A percentile compares a stretch with the other conserved stretches of the same genome.
Evolutionary conservation across 768 basidiomycete species (phyloP).

Genomic region (Cystofilobasidium macerans): DNA sequence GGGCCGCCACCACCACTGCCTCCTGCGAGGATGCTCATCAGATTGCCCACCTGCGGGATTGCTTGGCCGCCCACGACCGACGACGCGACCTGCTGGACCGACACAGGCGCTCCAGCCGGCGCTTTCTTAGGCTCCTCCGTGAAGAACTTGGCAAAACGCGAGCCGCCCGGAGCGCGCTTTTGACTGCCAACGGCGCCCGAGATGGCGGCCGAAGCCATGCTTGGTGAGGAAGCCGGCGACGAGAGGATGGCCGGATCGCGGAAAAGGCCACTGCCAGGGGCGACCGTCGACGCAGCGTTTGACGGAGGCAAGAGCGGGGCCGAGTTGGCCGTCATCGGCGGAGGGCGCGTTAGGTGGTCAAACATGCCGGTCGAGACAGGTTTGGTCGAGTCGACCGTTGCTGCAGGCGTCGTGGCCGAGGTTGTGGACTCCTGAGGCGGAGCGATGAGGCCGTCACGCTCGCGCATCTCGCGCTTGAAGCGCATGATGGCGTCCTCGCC

Average conservation of each 20-base stretch:
- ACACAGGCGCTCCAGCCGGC: neutral
- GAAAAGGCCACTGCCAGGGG: neutral
- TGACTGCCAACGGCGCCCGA: neutral
- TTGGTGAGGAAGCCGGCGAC: neutral
- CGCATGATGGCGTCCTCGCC: slow-evolving; percentile 23
- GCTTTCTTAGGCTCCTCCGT: slow-evolving; percentile 7
- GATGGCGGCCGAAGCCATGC: neutral
- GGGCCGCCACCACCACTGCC: slow-evolving; percentile 5
- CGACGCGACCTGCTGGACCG: neutral
- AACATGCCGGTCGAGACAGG: neutral
- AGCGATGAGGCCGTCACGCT: slow-evolving; percentile 3
- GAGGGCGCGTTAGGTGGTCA: neutral
- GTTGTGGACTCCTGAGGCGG: neutral
- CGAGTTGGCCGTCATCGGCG: neutral
- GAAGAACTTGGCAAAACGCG: slow-evolving; percentile 21
- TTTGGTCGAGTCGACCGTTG: too few relatives aligned
- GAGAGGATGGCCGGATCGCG: neutral
- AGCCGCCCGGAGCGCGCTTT: slow-evolving; percentile 6
- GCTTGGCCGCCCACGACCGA: too few relatives aligned
- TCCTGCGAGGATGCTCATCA: slow-evolving; percentile 4
- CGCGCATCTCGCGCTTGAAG: slow-evolving; percentile 26
- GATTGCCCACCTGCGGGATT: neutral
- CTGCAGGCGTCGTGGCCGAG: neutral
- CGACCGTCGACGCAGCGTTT: neutral
- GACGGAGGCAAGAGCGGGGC: neutral